Percentiles rank a stretch among this genome's conserved stretches.
Evolutionary conservation across 768 basidiomycete species (phyloP).

Genomic region (Pilatotrama ljubarskyi): DNA sequence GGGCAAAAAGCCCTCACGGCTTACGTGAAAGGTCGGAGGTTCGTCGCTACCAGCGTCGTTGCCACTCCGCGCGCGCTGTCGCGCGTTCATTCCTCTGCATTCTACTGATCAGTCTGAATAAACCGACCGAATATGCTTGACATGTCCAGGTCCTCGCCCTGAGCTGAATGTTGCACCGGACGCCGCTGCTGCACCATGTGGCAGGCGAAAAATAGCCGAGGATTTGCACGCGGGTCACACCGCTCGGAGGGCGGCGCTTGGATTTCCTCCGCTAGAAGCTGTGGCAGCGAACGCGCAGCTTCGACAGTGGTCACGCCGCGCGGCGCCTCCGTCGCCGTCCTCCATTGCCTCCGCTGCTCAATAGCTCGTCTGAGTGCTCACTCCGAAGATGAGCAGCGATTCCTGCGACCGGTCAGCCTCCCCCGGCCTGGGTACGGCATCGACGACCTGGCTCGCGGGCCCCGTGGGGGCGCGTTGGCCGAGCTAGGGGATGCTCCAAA

Average conservation of each 20-base stretch:
- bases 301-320: neutral
- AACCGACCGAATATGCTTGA: neutral
- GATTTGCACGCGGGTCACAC: constrained; percentile 16
- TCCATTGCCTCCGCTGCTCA: constrained; percentile 6
- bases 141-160: neutral
- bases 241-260: neutral
- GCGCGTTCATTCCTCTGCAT: neutral
- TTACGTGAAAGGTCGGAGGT: constrained; percentile 15
- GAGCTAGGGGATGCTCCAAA: neutral
- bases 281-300: neutral
- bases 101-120: neutral
- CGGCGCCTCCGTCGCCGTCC: neutral
- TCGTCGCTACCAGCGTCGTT: constrained; percentile 10
- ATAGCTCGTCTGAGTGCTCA: neutral
- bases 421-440: neutral
- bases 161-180: neutral
- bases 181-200: constrained; percentile 8
- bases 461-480: neutral
- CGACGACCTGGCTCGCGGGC: neutral
- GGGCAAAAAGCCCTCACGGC: constrained; percentile 11
- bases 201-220: constrained; percentile 14
- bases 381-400: constrained; percentile 16
- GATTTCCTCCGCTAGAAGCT: constrained; percentile 4
- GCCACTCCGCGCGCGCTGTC: neutral
- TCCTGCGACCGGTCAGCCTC: constrained; percentile 2